phyloP scores from a whole-genome alignment of 2,329 filamentous ascomycete species.

The Dichotomopilus funicola region DNA sequence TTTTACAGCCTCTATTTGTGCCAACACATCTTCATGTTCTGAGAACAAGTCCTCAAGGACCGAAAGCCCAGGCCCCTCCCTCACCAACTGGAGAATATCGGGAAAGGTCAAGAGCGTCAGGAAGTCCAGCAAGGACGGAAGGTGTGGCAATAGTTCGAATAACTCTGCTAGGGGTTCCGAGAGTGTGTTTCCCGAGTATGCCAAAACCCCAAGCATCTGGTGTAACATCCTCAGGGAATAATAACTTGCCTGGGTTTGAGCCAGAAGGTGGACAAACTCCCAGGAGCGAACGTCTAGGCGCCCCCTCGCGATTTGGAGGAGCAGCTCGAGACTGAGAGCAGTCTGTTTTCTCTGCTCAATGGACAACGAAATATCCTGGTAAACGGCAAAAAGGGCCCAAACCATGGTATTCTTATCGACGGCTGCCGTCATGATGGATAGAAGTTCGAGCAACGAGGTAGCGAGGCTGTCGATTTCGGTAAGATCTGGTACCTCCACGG shows the following conservation, averaged over 20 bases:
- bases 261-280: slow-evolving; percentile 54
- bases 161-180: slow-evolving; percentile 2
- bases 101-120: slow-evolving; percentile 15
- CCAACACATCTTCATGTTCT: slow-evolving; percentile 12
- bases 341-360: slow-evolving; percentile 26
- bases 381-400: slow-evolving; percentile 34
- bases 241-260: slow-evolving; percentile 52
- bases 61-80: slow-evolving; percentile 10
- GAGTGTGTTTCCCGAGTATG: neutral
- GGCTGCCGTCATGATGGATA: slow-evolving; percentile 22
- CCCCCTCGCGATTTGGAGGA: slow-evolving; percentile 27
- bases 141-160: neutral
- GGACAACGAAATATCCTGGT: slow-evolving; percentile 32
- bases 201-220: slow-evolving; percentile 40
- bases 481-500: slow-evolving; percentile 24
- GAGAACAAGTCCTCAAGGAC: slow-evolving; percentile 13
- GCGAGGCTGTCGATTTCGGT: slow-evolving; percentile 22
- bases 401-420: slow-evolving; percentile 17
- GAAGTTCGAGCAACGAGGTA: slow-evolving; percentile 20
- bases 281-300: slow-evolving; percentile 38
- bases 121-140: slow-evolving; percentile 17
- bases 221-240: slow-evolving; percentile 55
- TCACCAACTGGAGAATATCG: slow-evolving; percentile 8
- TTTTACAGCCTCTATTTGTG: slow-evolving; percentile 8
- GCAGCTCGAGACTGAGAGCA: slow-evolving; percentile 27